These are phyloP conservation scores for Elsinoe ampelina DNA, from an alignment of 2,329 filamentous ascomycete genomes.

Conservation along the genomic window DNA sequence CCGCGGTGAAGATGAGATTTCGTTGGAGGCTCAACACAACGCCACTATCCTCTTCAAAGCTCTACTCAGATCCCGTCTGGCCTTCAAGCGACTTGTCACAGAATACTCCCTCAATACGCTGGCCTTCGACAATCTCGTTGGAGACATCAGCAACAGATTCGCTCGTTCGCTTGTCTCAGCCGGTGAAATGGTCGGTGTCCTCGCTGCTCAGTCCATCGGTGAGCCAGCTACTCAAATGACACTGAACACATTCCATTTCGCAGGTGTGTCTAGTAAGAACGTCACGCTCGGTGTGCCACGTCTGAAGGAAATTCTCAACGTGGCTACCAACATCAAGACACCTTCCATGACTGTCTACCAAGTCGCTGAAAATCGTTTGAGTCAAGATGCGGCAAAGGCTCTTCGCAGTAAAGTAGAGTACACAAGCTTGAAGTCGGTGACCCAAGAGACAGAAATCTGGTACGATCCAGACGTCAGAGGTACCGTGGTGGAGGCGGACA, in stretches of 20 bases:
- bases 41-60: slow-evolving; percentile 90
- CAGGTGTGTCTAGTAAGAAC: slow-evolving; percentile 99
- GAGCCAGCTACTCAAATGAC: slow-evolving; percentile 99
- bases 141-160: slow-evolving; percentile 84
- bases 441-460: slow-evolving; percentile 88
- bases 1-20: slow-evolving; percentile 73
- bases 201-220: slow-evolving; percentile 96
- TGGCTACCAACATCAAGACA: slow-evolving; percentile 97
- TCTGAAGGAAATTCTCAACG: slow-evolving; percentile 98
- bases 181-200: slow-evolving; percentile 96
- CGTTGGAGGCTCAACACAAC: slow-evolving; percentile 74
- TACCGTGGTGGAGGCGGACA: slow-evolving; percentile 78
- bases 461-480: slow-evolving; percentile 85
- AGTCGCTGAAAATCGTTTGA: slow-evolving; percentile 48
- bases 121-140: slow-evolving; percentile 84
- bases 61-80: slow-evolving; percentile 75
- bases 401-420: slow-evolving; percentile 88
- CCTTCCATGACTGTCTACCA: slow-evolving; percentile 93
- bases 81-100: slow-evolving; percentile 86
- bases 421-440: slow-evolving; percentile 85
- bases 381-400: slow-evolving; percentile 72
- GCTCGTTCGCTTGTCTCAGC: slow-evolving; percentile 76
- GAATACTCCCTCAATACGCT: slow-evolving; percentile 80
- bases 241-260: slow-evolving; percentile 98
- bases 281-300: slow-evolving; percentile 97